Conservation (phyloP, 2,329 filamentous ascomycete species). For the Fragosphaeria purpurea region DNA sequence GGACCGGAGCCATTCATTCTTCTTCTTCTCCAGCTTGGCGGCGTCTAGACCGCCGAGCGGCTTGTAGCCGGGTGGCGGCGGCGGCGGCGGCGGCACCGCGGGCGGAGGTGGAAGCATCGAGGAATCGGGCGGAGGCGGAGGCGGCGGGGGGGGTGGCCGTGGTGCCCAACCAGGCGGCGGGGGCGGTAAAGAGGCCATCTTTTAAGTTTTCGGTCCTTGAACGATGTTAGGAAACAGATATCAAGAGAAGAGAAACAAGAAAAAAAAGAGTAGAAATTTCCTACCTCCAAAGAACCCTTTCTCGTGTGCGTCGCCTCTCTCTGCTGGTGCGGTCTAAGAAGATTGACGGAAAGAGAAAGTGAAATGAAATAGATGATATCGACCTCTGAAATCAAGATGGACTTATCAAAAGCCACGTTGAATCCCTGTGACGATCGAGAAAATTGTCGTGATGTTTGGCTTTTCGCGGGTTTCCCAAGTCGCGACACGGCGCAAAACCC, state of each 20-base stretch:
- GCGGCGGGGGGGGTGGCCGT: conserved; percentile 40
- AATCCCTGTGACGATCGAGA: not conserved
- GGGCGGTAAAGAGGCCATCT: conserved; percentile 23
- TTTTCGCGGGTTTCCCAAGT: not conserved
- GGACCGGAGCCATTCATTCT: conserved; percentile 92
- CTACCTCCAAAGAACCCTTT: too few species aligned
- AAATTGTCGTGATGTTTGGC: not conserved
- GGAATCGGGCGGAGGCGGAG: conserved; percentile 38
- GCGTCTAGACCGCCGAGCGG: conserved; percentile 72
- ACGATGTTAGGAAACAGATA: not conserved
- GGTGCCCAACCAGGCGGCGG: conserved; percentile 49
- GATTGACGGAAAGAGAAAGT: too few species aligned
- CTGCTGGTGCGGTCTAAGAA: not conserved
- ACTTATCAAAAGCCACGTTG: too few species aligned
- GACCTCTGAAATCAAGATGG: too few species aligned
- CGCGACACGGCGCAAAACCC: conserved; percentile 1
- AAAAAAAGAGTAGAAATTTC: not conserved
- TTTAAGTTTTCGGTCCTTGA: too few species aligned
- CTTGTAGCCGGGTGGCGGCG: conserved; percentile 77
- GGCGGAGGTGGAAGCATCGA: conserved; percentile 45
- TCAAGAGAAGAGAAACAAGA: not conserved
- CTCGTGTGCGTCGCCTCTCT: not conserved
- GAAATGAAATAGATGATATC: too few species aligned
- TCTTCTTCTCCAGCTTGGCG: conserved; percentile 96
- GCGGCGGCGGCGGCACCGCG: conserved; percentile 47